A percentile compares a stretch with the other conserved stretches of the same genome.
Evolutionary conservation across 371 early-diverging fungal genomes (phyloP).

Genomic region (Lichtheimia hyalospora): DNA sequence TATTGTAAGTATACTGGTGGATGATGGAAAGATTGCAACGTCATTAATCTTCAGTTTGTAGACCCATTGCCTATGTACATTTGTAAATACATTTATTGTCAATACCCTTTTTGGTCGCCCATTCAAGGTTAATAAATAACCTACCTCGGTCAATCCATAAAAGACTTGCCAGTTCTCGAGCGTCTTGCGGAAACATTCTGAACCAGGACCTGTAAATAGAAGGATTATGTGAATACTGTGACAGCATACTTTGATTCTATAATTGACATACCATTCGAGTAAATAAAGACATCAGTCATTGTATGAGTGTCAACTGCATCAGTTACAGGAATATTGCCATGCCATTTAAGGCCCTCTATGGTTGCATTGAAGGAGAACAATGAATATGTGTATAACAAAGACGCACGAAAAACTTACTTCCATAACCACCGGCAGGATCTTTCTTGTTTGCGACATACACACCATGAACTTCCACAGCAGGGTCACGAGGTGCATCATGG

Average conservation of each 20-base stretch:
- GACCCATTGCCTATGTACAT: slow-evolving; percentile 1
- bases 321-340: slow-evolving; percentile 35
- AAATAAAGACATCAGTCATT: slow-evolving; percentile 61
- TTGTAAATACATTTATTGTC: neutral
- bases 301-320: slow-evolving; percentile 53
- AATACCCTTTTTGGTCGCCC: neutral
- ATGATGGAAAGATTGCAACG: neutral
- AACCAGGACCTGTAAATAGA: slow-evolving; percentile 34
- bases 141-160: slow-evolving; percentile 53
- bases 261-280: slow-evolving; percentile 30
- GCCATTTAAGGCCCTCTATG: slow-evolving; percentile 36
- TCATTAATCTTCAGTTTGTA: neutral
- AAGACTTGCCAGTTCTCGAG: slow-evolving; percentile 63
- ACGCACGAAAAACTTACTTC: slow-evolving; percentile 8
- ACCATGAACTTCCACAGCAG: slow-evolving; percentile 30
- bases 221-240: neutral
- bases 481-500: slow-evolving; percentile 39
- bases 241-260: neutral
- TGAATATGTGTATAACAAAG: neutral
- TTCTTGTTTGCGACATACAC: slow-evolving; percentile 35
- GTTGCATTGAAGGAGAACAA: neutral
- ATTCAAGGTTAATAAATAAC: neutral
- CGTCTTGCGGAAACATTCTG: slow-evolving; percentile 53
- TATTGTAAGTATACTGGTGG: neutral
- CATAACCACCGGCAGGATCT: slow-evolving; percentile 36